Percentiles rank a stretch among this genome's conserved stretches.
Evolutionary conservation across 176 grass and related monocot species (phyloP).

Genomic region (Miscanthus lutarioriparius): DNA sequence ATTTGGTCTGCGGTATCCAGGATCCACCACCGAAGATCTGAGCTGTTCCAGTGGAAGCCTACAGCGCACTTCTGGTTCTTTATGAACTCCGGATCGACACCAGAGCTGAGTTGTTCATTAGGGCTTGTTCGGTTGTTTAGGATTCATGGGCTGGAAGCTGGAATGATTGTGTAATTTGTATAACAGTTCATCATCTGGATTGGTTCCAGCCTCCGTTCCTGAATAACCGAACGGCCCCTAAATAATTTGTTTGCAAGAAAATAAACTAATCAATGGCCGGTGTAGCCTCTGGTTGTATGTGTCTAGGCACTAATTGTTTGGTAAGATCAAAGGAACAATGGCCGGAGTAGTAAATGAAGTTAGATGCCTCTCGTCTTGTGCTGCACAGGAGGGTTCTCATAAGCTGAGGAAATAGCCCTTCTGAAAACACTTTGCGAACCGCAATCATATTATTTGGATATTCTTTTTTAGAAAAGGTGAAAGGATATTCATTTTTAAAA

Average conservation of each 20-base stretch:
- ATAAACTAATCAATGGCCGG: conserved; percentile 9
- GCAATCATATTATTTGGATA: background rate
- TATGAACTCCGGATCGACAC: conserved; percentile 8
- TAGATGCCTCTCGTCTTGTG: background rate
- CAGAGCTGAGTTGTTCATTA: conserved; percentile 33
- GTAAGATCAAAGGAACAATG: conserved; percentile 20
- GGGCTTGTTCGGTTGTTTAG: too few relatives aligned
- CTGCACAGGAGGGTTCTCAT: background rate
- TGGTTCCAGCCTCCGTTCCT: too few relatives aligned
- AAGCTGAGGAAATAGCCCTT: background rate
- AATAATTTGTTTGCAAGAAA: conserved; percentile 37
- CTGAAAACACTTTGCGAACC: background rate
- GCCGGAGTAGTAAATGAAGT: background rate
- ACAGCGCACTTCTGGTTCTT: conserved; percentile 1
- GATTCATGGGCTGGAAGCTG: too few relatives aligned
- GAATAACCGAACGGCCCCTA: too few relatives aligned
- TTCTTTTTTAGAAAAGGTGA: background rate
- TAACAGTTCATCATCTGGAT: too few relatives aligned
- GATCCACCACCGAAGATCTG: conserved; percentile 58
- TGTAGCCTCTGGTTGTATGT: conserved; percentile 5
- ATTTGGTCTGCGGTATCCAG: conserved; percentile 83
- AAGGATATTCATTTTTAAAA: background rate
- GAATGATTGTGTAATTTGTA: too few relatives aligned
- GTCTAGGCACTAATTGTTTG: background rate
- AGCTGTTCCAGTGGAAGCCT: conserved; percentile 29